Evolutionary conservation across 164 flowering plant genomes (phyloP), one percentile per base, ranked within the genome.

Genomic region (Nymphaea colorata): DNA sequence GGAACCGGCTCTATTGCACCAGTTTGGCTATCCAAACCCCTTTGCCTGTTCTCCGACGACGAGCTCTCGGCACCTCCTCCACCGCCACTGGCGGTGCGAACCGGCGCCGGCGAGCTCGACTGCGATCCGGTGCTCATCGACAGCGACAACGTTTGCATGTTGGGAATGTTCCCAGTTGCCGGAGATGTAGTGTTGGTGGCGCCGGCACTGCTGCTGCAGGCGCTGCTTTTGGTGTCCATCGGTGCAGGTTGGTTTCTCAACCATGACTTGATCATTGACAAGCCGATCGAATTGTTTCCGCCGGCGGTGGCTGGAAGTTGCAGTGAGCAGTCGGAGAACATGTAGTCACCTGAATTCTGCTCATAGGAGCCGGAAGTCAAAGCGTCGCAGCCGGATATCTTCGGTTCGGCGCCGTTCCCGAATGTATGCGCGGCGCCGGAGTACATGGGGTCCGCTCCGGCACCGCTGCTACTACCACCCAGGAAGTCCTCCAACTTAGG

Each of bases 181-280:
- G 57, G 57, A 51, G 14, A 10, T 10, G 15, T 15, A 0, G 57
- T 51, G 42, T 14, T 17, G 2, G 43, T 74, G 41, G 64, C 68
- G 57, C 68, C 60, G 42, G 65, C 71, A 11, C 43, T 61, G 3
- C 59, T 76, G 2, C 43, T 65, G 15, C 67, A 76, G n/a, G n/a
- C 64, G 61, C 69, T 64, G 71, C 72, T 75, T 44, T 77, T 78
- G 15, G 44, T 51, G 64, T 71, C 81, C 4, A 71, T 43, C 42
- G 80, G 76, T 3, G 78, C 75, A 3, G 87, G 79, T 61, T 90
- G 87, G 78, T 83, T 90, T n/a, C 98, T 81, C 76, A 93, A 68
- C 96, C 96, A 93, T 25, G 91, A 81, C 75, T 90, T 93, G 71
- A 93, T 90, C 95, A 87, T 90, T 11, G 98, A 92, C 41, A 92